These are phyloP conservation scores for Trichothecium roseum DNA, from an alignment of 2,329 filamentous ascomycete genomes.

Conservation along the genomic window DNA sequence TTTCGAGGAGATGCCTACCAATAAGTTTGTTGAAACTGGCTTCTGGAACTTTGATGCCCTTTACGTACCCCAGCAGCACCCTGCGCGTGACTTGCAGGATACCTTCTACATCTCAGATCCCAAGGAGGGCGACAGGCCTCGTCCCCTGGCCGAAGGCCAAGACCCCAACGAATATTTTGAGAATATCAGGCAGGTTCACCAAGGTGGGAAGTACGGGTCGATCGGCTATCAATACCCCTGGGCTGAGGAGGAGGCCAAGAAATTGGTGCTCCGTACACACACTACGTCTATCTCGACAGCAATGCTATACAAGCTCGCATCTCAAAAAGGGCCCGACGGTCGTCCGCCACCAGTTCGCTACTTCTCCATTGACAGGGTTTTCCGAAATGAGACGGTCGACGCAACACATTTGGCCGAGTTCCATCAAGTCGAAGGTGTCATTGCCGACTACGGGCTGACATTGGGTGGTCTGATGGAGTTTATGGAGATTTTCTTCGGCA, in stretches of 20 bases:
- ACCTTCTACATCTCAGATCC: slow-evolving; percentile 98
- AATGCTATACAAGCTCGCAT: slow-evolving; percentile 82
- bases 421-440: slow-evolving; percentile 97
- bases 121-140: slow-evolving; percentile 58
- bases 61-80: slow-evolving; percentile 95
- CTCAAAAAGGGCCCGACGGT: slow-evolving; percentile 64
- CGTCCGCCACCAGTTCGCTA: slow-evolving; percentile 66
- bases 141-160: slow-evolving; percentile 39
- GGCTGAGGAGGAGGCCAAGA: slow-evolving; percentile 75
- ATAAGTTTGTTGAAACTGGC: slow-evolving; percentile 86
- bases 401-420: slow-evolving; percentile 96
- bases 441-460: slow-evolving; percentile 89
- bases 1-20: slow-evolving; percentile 96
- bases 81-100: slow-evolving; percentile 92
- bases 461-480: slow-evolving; percentile 87
- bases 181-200: slow-evolving; percentile 76
- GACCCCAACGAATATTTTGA: slow-evolving; percentile 84
- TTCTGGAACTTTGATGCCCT: slow-evolving; percentile 99
- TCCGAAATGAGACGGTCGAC: slow-evolving; percentile 95
- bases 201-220: slow-evolving; percentile 85
- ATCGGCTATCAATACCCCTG: slow-evolving; percentile 96
- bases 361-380: slow-evolving; percentile 97
- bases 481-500: slow-evolving; percentile 90
- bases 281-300: slow-evolving; percentile 88
- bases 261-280: slow-evolving; percentile 87